phyloP scores from a whole-genome alignment of 768 basidiomycete species.

The Amanita inopinata region DNA sequence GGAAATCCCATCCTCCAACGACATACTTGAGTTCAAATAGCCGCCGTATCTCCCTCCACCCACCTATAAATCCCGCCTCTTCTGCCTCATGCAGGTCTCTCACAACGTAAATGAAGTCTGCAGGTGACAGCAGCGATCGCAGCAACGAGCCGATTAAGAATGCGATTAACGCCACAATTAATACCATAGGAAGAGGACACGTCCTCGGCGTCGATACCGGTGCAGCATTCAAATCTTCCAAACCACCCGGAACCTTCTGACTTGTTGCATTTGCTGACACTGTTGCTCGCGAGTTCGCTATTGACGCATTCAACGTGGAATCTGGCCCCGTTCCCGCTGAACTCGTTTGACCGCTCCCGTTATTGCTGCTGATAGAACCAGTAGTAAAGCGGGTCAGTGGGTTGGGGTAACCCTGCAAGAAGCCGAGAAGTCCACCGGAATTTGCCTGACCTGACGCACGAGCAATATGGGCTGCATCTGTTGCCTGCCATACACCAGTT shows the following conservation, averaged over 20 bases:
- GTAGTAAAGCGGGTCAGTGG: slow-evolving; percentile 42
- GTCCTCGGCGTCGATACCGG: slow-evolving; percentile 13
- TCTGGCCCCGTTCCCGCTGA: background rate
- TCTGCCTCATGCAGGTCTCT: slow-evolving; percentile 45
- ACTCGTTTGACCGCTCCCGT: slow-evolving; percentile 12
- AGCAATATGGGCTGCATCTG: background rate
- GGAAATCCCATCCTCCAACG: slow-evolving; percentile 79
- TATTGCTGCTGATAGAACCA: slow-evolving; percentile 12
- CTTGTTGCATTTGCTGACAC: slow-evolving; percentile 11
- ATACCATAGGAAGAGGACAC: slow-evolving; percentile 45
- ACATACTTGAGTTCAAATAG: slow-evolving; percentile 77
- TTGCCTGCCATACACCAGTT: too few species aligned
- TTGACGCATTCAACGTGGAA: background rate
- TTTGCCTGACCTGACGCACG: slow-evolving; percentile 14
- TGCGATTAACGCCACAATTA: slow-evolving; percentile 76
- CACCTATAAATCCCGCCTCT: slow-evolving; percentile 31
- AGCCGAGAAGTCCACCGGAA: slow-evolving; percentile 41
- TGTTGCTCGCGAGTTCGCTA: background rate
- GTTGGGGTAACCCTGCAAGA: slow-evolving; percentile 52
- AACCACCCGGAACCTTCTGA: slow-evolving; percentile 28
- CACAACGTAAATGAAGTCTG: slow-evolving; percentile 82
- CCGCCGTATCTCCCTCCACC: slow-evolving; percentile 82
- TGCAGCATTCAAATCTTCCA: slow-evolving; percentile 19
- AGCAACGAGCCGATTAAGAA: slow-evolving; percentile 89
- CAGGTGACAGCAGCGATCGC: slow-evolving; percentile 80